Conservation (phyloP, 495 filamentous ascomycete genomes). For the Penicillium coprophilum region DNA sequence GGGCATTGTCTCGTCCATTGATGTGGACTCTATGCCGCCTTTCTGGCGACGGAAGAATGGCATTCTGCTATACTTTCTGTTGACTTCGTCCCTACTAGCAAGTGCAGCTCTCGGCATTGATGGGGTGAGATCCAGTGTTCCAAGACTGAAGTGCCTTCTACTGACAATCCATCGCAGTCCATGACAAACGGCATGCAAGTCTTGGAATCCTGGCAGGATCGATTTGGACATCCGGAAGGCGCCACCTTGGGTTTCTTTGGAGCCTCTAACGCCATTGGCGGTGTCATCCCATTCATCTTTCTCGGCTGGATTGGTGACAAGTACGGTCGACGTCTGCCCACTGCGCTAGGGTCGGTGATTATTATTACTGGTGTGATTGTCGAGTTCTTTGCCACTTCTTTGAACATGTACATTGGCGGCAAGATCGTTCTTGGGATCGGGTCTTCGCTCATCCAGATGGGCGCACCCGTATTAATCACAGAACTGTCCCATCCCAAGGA, state of each 20-base stretch:
- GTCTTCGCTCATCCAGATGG: conserved; percentile 59
- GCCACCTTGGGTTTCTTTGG: conserved; percentile 59
- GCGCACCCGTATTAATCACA: conserved; percentile 62
- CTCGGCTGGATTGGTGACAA: conserved; percentile 59
- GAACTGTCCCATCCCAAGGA: conserved; percentile 64
- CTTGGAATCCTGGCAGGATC: conserved; percentile 31
- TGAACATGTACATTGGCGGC: conserved; percentile 38
- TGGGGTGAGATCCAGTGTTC: conserved; percentile 17
- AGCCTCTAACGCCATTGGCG: conserved; percentile 65
- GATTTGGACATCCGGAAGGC: conserved; percentile 48
- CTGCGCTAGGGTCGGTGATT: conserved; percentile 57
- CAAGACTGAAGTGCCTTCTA: neutral
- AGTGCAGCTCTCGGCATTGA: conserved; percentile 32
- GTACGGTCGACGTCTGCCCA: conserved; percentile 58
- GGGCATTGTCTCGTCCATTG: conserved; percentile 28
- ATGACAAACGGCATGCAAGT: conserved; percentile 40
- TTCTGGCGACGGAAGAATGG: conserved; percentile 36
- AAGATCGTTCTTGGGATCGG: conserved; percentile 58
- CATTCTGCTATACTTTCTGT: conserved; percentile 31
- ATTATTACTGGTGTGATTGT: conserved; percentile 59
- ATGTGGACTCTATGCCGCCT: conserved; percentile 25
- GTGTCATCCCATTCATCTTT: conserved; percentile 59
- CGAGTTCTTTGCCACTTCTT: conserved; percentile 51
- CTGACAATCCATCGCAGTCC: conserved; percentile 17
- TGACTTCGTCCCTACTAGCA: conserved; percentile 31